phyloP scores from a whole-genome alignment of 345 rosid genomes.

The Aquilaria sinensis region DNA sequence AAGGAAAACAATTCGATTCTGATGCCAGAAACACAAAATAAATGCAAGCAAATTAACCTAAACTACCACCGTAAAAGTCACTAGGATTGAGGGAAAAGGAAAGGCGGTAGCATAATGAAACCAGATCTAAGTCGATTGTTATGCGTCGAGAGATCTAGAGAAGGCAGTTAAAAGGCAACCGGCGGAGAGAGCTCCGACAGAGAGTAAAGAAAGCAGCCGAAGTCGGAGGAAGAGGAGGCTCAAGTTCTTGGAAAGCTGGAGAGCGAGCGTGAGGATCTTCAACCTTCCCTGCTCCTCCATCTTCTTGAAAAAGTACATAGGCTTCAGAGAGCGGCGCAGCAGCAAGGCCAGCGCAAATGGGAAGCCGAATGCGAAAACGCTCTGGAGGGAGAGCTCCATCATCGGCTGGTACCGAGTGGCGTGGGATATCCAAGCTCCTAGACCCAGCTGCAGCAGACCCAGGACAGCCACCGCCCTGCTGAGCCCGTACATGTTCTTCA shows the following conservation, averaged over 20 bases:
- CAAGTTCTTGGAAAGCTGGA: conserved; percentile 73
- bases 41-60: too few species aligned
- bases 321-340: conserved; percentile 75
- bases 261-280: conserved; percentile 75
- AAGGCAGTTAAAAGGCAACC: conserved; percentile 40
- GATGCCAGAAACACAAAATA: too few species aligned
- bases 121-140: too few species aligned
- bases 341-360: conserved; percentile 75
- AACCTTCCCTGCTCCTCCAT: conserved; percentile 88
- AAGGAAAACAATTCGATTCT: too few species aligned
- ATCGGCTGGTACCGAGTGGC: conserved; percentile 32
- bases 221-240: conserved; percentile 51
- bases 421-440: conserved; percentile 67
- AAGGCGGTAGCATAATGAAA: too few species aligned
- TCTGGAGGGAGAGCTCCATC: conserved; percentile 50
- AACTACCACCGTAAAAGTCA: too few species aligned
- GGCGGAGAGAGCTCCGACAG: conserved; percentile 39
- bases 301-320: conserved; percentile 79
- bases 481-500: conserved; percentile 62
- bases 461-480: conserved; percentile 59
- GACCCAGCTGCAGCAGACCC: conserved; percentile 58
- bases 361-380: conserved; percentile 69
- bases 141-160: conserved; percentile 17
- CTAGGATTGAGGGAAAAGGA: too few species aligned
- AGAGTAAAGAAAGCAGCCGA: conserved; percentile 47